phyloP scores from a whole-genome alignment of 1,284 basidiomycete genomes.

The Trametes sp. region DNA sequence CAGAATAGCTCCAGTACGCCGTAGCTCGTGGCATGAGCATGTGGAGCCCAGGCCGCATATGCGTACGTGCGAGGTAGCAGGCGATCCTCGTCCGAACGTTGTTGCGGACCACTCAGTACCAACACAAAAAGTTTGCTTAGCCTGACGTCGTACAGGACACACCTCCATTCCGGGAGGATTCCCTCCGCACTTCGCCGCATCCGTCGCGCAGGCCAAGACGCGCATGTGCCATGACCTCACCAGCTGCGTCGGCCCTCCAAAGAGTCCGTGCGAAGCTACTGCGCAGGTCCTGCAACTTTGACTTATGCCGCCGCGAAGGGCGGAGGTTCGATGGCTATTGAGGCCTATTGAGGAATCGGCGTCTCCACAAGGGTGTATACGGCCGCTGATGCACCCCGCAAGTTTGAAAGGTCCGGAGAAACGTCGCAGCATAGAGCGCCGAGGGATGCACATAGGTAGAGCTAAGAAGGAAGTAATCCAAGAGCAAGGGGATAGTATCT shows the following conservation, averaged over 20 bases:
- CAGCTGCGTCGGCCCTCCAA: background rate
- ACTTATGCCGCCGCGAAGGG: background rate
- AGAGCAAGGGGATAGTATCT: background rate
- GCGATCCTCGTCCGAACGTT: background rate
- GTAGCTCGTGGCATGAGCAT: background rate
- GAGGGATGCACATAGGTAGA: background rate
- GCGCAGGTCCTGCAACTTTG: background rate
- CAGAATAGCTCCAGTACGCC: background rate
- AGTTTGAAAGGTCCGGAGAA: slow-evolving; percentile 2
- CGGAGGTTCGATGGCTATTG: slow-evolving; percentile 3
- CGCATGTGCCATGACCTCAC: background rate
- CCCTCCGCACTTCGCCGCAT: background rate
- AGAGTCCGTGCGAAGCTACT: background rate
- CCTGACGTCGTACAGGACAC: background rate
- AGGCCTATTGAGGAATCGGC: too few species aligned
- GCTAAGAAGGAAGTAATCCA: background rate
- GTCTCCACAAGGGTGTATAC: too few species aligned
- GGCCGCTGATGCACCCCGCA: background rate
- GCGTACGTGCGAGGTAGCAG: background rate
- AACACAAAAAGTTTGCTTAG: background rate
- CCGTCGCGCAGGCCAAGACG: background rate
- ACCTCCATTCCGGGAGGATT: background rate
- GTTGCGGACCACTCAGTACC: background rate
- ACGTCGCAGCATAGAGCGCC: background rate
- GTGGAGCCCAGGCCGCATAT: background rate